Conservation (phyloP, 768 basidiomycete species). For the Pseudohyphozyma bogoriensis region DNA sequence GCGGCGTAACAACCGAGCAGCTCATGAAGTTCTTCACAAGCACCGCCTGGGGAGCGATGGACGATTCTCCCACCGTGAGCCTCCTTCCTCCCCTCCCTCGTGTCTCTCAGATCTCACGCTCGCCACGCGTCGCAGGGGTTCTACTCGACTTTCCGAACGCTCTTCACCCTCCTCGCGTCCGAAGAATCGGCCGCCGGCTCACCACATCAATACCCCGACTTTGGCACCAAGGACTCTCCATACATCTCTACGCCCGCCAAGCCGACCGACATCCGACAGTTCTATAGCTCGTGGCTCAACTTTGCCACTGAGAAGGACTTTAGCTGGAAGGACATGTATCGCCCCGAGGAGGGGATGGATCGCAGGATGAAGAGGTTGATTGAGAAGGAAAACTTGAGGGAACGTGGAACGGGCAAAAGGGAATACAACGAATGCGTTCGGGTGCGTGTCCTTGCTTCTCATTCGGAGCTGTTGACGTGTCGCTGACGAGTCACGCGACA, state of each 20-base stretch:
- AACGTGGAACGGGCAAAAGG: conserved; percentile 69
- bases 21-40: conserved; percentile 74
- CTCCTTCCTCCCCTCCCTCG: background rate
- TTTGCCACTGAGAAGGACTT: conserved; percentile 84
- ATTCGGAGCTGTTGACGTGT: conserved; percentile 5
- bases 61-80: conserved; percentile 54
- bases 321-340: conserved; percentile 75
- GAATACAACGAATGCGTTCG: conserved; percentile 89
- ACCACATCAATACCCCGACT: conserved; percentile 57
- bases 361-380: conserved; percentile 75
- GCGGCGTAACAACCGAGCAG: conserved; percentile 65
- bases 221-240: conserved; percentile 66
- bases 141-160: conserved; percentile 74
- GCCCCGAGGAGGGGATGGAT: conserved; percentile 73
- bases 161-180: conserved; percentile 69
- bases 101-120: background rate
- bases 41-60: conserved; percentile 55
- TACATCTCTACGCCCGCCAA: conserved; percentile 45
- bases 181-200: conserved; percentile 46
- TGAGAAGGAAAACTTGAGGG: conserved; percentile 93
- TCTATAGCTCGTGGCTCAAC: conserved; percentile 78
- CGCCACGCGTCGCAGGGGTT: conserved; percentile 55
- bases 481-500: conserved; percentile 54
- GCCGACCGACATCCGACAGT: conserved; percentile 51
- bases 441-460: conserved; percentile 43